phyloP scores from a whole-genome alignment of 371 early-diverging fungal genomes.

The Amoeboaphelidium protococcarum region DNA sequence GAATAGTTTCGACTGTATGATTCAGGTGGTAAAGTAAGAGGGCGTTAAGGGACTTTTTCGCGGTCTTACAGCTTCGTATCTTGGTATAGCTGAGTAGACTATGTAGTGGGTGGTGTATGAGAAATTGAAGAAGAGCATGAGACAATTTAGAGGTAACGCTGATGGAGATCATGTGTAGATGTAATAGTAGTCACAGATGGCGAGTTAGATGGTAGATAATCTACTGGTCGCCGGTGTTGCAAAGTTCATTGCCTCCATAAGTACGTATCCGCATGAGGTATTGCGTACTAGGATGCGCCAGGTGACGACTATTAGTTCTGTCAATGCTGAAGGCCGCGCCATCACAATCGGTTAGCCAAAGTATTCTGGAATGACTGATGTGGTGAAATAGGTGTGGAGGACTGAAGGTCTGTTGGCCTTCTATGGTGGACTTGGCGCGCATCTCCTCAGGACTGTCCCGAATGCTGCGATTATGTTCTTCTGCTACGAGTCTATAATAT shows the following conservation, averaged over 20 bases:
- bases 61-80: slow-evolving; percentile 50
- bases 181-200: too few relatives aligned
- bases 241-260: slow-evolving; percentile 58
- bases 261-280: slow-evolving; percentile 41
- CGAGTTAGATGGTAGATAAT: slow-evolving; percentile 49
- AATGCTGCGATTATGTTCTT: slow-evolving; percentile 89
- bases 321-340: slow-evolving; percentile 11
- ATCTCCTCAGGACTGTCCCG: slow-evolving; percentile 77
- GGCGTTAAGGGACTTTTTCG: slow-evolving; percentile 57
- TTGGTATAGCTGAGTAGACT: slow-evolving; percentile 47
- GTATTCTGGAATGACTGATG: slow-evolving; percentile 50
- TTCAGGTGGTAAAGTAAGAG: slow-evolving; percentile 37
- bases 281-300: slow-evolving; percentile 1
- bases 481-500: slow-evolving; percentile 57
- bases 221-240: slow-evolving; percentile 56
- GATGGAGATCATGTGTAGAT: too few relatives aligned
- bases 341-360: slow-evolving; percentile 11
- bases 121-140: slow-evolving; percentile 45
- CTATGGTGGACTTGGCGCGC: slow-evolving; percentile 84
- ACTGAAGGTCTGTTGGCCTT: slow-evolving; percentile 67
- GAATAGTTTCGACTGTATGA: slow-evolving; percentile 44
- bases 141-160: too few relatives aligned
- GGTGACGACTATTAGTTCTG: slow-evolving; percentile 9
- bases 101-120: slow-evolving; percentile 89
- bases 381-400: slow-evolving; percentile 30